A percentile compares a stretch with the other conserved stretches of the same genome.
phyloP scores from a whole-genome alignment of 345 rosid genomes.

The Hibiscus mutabilis region DNA sequence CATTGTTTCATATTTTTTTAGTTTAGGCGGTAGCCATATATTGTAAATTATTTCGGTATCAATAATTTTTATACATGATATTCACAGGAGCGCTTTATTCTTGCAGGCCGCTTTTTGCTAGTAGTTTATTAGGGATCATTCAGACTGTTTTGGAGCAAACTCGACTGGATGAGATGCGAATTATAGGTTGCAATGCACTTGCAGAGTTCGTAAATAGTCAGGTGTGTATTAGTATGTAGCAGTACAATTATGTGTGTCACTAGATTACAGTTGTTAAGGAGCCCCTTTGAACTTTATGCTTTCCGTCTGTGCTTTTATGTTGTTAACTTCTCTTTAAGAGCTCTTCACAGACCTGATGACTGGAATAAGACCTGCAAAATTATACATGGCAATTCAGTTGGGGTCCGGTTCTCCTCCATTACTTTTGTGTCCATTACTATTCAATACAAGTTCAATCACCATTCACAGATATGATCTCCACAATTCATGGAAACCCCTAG shows the following conservation, averaged over 20 bases:
- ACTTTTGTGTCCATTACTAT: neutral
- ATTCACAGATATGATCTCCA: neutral
- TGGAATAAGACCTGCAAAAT: neutral
- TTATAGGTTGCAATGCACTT: constrained; percentile 64
- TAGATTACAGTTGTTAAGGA: neutral
- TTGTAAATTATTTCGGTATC: neutral
- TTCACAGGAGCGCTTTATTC: neutral
- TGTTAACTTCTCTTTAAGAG: neutral
- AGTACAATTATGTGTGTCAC: neutral
- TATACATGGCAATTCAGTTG: neutral
- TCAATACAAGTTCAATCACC: neutral
- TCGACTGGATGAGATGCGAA: constrained; percentile 59
- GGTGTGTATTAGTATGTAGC: constrained; percentile 37
- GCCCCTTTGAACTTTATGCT: neutral
- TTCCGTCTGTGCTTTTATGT: neutral
- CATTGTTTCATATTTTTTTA: neutral
- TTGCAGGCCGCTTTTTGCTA: constrained; percentile 81
- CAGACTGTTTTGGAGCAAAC: constrained; percentile 79
- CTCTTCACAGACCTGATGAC: neutral
- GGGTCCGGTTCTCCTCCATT: neutral
- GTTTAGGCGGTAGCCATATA: neutral
- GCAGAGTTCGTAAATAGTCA: constrained; percentile 75
- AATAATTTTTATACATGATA: neutral
- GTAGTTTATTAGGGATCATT: constrained; percentile 68
- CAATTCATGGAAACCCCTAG: neutral